Base-by-base conservation (phyloP, 768 basidiomycete genomes). In the Cantharellus cinnabarinus region DNA sequence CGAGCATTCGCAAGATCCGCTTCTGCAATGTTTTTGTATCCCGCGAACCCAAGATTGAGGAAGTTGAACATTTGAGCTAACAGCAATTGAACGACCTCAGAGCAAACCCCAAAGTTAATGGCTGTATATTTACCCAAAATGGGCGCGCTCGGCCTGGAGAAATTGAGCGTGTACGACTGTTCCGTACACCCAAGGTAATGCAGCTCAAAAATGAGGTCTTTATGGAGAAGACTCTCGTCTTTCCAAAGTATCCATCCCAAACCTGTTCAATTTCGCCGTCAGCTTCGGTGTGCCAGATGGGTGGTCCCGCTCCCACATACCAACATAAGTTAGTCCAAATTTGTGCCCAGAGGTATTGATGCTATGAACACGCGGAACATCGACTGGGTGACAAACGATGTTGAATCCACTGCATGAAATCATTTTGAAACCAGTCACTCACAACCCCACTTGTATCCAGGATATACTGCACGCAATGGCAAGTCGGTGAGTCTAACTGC, bases 161-260 rank as follows among this genome's bases (percentile, higher is more conserved):
- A 79, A 69, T 79, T 79, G 60, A 79, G 70, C 20, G 78, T 79
- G 69, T 80, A 83, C 0, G 83, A 83, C 68, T 90, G 91, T 68
- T 94, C 87, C 60, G 76, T 72, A 42, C 67, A 74, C 50, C 74
- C 74, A 39, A 73, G 70, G 58, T 71, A 66, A 67, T 78, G 72
- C 34, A 76, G 70, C 66, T 76, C 81, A 60, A 83, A 83, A 63
- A 83, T 79, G 62, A 83, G 76, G 62, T 83, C 82, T 65, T 82
- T 80, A 3, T 81, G 82, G 38, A 83, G 73, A 65, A 69, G 72
- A 56, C 75, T 66, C 64, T 76, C 74, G 56, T 75, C 72, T 35
- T 81, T 71, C 79, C 79, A 83, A 62, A 83, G 68, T 50, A 82
- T 74, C 77, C 79, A 82, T 29, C 81, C 82, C n/a, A 79, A 64